These are phyloP conservation scores for Rubia peregrina DNA, from an alignment of 305 asterid species.

Conservation along the genomic window DNA sequence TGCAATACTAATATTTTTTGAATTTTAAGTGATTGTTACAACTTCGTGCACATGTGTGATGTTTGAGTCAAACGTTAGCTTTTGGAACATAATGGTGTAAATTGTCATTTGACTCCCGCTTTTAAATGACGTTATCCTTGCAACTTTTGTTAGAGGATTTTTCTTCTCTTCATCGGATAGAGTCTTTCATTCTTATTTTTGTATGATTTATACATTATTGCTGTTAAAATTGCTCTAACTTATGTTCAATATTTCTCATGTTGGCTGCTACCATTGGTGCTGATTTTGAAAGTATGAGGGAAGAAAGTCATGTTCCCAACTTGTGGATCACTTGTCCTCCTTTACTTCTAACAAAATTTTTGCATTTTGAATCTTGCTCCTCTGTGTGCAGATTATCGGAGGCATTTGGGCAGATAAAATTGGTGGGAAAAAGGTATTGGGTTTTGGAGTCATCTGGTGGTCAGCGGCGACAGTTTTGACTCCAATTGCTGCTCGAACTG, in stretches of 20 bases:
- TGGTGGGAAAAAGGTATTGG: constrained; percentile 91
- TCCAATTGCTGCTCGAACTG: constrained; percentile 52
- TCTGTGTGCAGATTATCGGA: constrained; percentile 59
- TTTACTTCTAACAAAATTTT: constrained; percentile 4
- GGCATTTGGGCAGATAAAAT: constrained; percentile 99
- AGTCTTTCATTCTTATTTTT: not conserved
- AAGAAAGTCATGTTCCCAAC: not conserved
- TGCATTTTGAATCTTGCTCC: constrained; percentile 7
- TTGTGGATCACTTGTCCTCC: not conserved
- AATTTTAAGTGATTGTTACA: not conserved
- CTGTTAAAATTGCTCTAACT: not conserved
- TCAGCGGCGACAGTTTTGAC: constrained; percentile 78
- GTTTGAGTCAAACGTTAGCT: constrained; percentile 6
- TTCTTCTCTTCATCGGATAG: not conserved
- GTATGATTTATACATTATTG: not conserved
- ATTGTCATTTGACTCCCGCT: constrained; percentile 3
- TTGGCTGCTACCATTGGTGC: not conserved
- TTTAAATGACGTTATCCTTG: not conserved
- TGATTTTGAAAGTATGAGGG: not conserved
- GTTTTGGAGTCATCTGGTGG: constrained; percentile 99
- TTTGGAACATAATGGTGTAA: not conserved
- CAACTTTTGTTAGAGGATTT: not conserved
- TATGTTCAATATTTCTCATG: not conserved
- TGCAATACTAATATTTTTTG: constrained; percentile 6
- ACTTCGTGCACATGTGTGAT: not conserved